Base-by-base conservation (phyloP, 495 filamentous ascomycete genomes). In the Thermothielavioides terrestris region DNA sequence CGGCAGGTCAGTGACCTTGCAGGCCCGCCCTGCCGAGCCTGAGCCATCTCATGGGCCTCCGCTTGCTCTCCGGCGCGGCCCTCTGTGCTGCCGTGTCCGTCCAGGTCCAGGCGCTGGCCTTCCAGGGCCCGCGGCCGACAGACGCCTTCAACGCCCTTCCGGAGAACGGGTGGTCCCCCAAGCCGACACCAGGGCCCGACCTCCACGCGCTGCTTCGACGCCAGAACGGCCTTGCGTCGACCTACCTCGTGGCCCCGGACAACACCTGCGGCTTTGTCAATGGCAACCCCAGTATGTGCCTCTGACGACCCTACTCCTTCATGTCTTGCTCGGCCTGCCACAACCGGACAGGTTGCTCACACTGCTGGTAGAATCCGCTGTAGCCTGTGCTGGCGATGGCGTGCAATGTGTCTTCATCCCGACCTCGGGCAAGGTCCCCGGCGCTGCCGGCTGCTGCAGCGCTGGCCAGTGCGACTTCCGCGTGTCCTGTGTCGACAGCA, bases 251-350 rank as follows among this genome's bases (percentile, higher is more conserved):
- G 34, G 72, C 65, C 12, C 68, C 71, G 7, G 73, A 77, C 49
- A 71, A 72, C 55, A 72, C 67, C 0, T 77, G 74, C 49, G 74
- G 74, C 53, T 77, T 61, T 47, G 49, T 77, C 20, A 52, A 55
- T 28, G 72, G 65, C 21, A 37, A 14, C 10, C n/a, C 60, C 57
- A 40, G 42, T 58, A 21, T 64, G 70, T 64, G 53, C 36, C 57
- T n/a, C 10, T 18, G 9, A 10, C 14, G 43, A 35, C 52, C 28
- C 18, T 14, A 34, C n/a, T 6, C 14, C 20, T n/a, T 53, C 31
- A 6, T 11, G 20, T 3, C n/a, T 21, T 18, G 6, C 12, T 9
- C 4, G 42, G 21, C 38, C n/a, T n/a, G n/a, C n/a, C n/a, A n/a
- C 20, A 30, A 30, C 30, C 0, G 8, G 23, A 4, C 11, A 11